phyloP scores from a whole-genome alignment of 1,284 basidiomycete genomes.

The Cryptococcus sp. region DNA sequence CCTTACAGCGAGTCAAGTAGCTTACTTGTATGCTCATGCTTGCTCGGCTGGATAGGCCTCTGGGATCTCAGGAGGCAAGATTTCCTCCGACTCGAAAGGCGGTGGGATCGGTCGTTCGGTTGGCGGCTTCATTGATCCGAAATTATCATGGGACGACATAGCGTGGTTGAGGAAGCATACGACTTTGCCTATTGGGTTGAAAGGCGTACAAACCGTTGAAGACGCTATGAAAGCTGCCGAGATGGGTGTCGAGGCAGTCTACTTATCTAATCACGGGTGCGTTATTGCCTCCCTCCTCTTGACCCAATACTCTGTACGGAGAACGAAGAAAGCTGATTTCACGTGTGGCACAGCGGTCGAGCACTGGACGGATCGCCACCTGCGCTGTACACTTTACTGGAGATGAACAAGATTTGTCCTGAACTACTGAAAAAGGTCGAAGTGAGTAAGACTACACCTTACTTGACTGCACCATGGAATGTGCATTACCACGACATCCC shows the following conservation, averaged over 20 bases:
- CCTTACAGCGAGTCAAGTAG: too few relatives aligned
- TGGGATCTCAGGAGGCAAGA: slow-evolving; percentile 51
- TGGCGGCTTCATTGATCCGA: slow-evolving; percentile 52
- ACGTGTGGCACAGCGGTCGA: slow-evolving; percentile 29
- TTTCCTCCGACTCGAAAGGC: slow-evolving; percentile 47
- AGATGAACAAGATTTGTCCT: slow-evolving; percentile 52
- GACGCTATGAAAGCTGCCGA: slow-evolving; percentile 53
- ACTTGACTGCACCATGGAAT: too few relatives aligned
- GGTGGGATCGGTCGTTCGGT: slow-evolving; percentile 52
- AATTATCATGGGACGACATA: slow-evolving; percentile 50
- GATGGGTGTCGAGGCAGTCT: slow-evolving; percentile 52
- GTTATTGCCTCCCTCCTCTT: slow-evolving; percentile 5
- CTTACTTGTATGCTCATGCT: too few relatives aligned
- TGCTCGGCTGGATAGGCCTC: slow-evolving; percentile 29
- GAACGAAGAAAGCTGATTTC: slow-evolving; percentile 7
- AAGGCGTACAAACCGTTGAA: slow-evolving; percentile 54
- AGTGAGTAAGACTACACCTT: slow-evolving; percentile 25
- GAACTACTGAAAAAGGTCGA: slow-evolving; percentile 51
- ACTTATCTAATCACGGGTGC: slow-evolving; percentile 54
- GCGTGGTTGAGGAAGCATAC: slow-evolving; percentile 49
- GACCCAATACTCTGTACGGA: too few relatives aligned
- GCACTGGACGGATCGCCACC: slow-evolving; percentile 51
- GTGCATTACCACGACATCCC: too few relatives aligned
- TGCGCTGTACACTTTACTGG: slow-evolving; percentile 53
- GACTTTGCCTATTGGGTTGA: slow-evolving; percentile 49